Conservation (phyloP, 2,329 filamentous ascomycete species). For the Paecilomyces formosus region DNA sequence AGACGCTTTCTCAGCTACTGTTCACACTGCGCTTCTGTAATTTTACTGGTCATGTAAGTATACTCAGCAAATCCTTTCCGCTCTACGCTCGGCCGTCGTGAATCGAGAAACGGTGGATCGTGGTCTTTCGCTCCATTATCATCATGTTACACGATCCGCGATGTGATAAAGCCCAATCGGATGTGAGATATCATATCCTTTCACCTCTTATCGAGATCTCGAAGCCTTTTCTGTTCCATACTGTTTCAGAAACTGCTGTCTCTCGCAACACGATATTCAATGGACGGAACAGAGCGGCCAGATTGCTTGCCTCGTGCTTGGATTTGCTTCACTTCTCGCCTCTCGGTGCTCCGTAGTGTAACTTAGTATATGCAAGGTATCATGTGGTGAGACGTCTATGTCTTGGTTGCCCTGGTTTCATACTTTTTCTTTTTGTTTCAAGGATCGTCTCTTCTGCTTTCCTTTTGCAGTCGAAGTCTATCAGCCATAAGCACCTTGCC, state of each 20-base stretch:
- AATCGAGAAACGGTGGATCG: neutral
- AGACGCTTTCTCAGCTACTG: neutral
- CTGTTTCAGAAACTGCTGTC: neutral
- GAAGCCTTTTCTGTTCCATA: neutral
- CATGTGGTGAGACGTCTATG: neutral
- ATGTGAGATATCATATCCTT: neutral
- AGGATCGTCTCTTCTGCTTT: neutral
- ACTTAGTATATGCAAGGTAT: slow-evolving; percentile 2
- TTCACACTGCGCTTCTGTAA: neutral
- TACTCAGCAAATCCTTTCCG: neutral
- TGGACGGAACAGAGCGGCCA: neutral
- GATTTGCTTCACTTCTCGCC: neutral
- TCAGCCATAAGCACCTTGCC: neutral
- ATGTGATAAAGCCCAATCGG: neutral
- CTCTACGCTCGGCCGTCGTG: neutral
- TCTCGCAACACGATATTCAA: neutral
- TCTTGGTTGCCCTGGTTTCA: neutral
- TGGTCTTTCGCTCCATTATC: neutral
- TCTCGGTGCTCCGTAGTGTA: neutral
- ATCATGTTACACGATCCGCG: neutral
- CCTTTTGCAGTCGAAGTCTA: neutral
- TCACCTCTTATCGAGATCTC: neutral
- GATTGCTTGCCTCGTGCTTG: neutral
- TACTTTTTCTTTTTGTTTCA: neutral
- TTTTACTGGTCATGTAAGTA: neutral